A percentile compares a stretch with the other conserved stretches of the same genome.
These are phyloP conservation scores for Aspergillus conjunctus DNA, from an alignment of 495 filamentous ascomycete species.

Conservation along the genomic window DNA sequence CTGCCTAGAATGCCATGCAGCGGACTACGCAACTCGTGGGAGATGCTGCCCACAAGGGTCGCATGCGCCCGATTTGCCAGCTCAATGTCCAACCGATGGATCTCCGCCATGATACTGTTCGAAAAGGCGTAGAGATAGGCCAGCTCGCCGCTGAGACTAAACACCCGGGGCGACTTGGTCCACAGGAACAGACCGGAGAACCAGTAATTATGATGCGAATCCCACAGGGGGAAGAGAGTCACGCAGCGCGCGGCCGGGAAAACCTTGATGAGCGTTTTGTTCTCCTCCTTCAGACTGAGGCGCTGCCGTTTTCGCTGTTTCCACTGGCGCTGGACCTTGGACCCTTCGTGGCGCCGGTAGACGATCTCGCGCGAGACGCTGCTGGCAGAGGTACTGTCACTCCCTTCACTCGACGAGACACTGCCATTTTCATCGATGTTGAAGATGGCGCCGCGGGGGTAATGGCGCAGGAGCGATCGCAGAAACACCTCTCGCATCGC, in stretches of 20 bases:
- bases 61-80: conserved; percentile 52
- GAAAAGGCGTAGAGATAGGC: conserved; percentile 54
- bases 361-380: conserved; percentile 13
- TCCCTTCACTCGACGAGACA: conserved; percentile 20
- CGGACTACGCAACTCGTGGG: conserved; percentile 20
- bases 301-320: conserved; percentile 24
- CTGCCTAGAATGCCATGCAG: conserved; percentile 22
- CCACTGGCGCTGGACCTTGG: conserved; percentile 41
- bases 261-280: conserved; percentile 7
- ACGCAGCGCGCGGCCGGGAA: conserved; percentile 16
- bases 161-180: conserved; percentile 41
- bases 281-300: conserved; percentile 7
- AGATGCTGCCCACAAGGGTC: conserved; percentile 60
- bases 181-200: conserved; percentile 59
- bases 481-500: conserved; percentile 14
- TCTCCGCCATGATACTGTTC: conserved; percentile 60
- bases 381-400: conserved; percentile 12
- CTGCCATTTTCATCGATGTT: conserved; percentile 47
- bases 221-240: conserved; percentile 53
- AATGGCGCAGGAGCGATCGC: conserved; percentile 38
- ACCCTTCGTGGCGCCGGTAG: conserved; percentile 6
- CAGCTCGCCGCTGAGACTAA: conserved; percentile 40
- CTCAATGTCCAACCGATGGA: conserved; percentile 49
- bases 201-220: conserved; percentile 58
- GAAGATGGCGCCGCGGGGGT: conserved; percentile 59